Base-by-base conservation (phyloP, 768 basidiomycete species). In the Mycena maculata region DNA sequence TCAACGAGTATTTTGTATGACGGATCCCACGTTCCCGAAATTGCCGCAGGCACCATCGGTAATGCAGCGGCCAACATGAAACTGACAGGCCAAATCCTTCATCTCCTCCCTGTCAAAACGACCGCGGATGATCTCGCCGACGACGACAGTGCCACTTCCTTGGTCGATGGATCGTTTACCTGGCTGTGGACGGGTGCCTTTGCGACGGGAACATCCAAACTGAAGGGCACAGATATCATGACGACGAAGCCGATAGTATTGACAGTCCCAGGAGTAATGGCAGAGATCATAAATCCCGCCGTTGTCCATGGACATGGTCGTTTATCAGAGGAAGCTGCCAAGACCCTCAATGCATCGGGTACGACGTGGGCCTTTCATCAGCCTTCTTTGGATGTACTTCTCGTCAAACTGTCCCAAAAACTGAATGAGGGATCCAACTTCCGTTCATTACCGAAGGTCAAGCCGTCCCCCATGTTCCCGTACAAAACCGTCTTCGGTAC, bases 291-390 rank as follows among this genome's bases (percentile, higher is more conserved):
- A 28, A 54, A 38, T 18, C 62, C 53, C 5, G 25, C 11, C 1
- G 45, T 28, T 0, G 44, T 63, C 20, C 12, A 11, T 16, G 54
- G 30, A 8, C 31, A 63, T 18, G 62, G 30, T 8, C 62, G 53
- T 16, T 22, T 63, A 2, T 36, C 62, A 1, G 49, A 5, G 1
- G 33, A 33, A 6, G 53, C 44, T 2, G n/a, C 28, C 18, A 22
- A 39, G 16, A 9, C 44, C 2, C 55, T 63, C 25, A 63, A 63
- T 23, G 55, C 62, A 3, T 30, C 53, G n/a, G 31, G 53, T 3
- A 63, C 42, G 9, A 63, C 62, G 18, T 63, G 53, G 52, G 62
- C 52, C 2, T 2, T 63, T 5, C 13, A 47, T 31, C 18, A 63
- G 13, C 3, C 18, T 44, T 12, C n/a, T n/a, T 22, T 53, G 8